A percentile compares a stretch with the other conserved stretches of the same genome.
phyloP scores from a whole-genome alignment of 805 yeast species.

The Candida tibetensis region DNA sequence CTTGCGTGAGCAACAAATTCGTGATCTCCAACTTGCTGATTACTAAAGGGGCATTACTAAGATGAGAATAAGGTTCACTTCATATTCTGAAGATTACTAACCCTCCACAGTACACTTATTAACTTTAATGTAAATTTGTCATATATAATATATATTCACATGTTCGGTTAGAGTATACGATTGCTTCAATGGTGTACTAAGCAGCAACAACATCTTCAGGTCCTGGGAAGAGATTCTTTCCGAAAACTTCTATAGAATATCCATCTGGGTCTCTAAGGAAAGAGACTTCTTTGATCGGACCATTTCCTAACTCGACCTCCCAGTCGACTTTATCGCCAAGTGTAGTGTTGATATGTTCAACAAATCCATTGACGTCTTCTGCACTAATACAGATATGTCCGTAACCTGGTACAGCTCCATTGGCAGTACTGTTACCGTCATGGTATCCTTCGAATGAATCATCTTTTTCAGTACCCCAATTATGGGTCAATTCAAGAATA shows the following conservation, averaged over 20 bases:
- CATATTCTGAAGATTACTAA: too few relatives aligned
- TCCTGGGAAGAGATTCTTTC: constrained; percentile 28
- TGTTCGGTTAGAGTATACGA: too few relatives aligned
- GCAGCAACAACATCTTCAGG: background rate
- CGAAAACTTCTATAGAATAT: constrained; percentile 74
- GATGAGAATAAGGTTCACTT: too few relatives aligned
- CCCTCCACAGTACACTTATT: too few relatives aligned
- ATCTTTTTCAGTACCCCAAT: constrained; percentile 92
- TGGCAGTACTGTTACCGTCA: constrained; percentile 61
- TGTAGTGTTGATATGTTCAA: constrained; percentile 49
- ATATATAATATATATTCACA: too few relatives aligned
- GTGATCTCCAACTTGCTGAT: too few relatives aligned
- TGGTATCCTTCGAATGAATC: constrained; percentile 70
- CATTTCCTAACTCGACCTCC: constrained; percentile 55
- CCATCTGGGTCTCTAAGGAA: constrained; percentile 88
- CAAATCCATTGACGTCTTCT: constrained; percentile 56
- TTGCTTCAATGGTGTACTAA: too few relatives aligned
- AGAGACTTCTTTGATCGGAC: constrained; percentile 55
- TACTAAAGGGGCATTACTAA: too few relatives aligned
- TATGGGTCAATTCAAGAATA: constrained; percentile 85
- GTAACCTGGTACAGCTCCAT: constrained; percentile 70
- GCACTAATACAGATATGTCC: constrained; percentile 81
- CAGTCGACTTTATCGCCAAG: constrained; percentile 48
- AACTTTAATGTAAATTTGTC: too few relatives aligned
- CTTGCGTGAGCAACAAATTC: too few relatives aligned